phyloP scores from a whole-genome alignment of 805 yeast genomes.

The Spathaspora hagerdaliae region DNA sequence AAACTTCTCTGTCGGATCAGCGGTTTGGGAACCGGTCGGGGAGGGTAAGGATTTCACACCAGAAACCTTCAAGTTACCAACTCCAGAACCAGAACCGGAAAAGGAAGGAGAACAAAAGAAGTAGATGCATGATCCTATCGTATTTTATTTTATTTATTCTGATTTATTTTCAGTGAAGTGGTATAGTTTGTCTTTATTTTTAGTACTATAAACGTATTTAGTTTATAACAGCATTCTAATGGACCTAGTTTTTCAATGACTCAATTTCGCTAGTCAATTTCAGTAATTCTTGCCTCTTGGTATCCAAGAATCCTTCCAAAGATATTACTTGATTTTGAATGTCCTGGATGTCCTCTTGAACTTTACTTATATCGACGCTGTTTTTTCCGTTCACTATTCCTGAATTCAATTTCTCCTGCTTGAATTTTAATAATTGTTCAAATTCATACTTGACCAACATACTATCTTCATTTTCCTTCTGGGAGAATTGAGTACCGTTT shows the following conservation, averaged over 20 bases:
- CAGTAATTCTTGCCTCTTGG: slow-evolving; percentile 58
- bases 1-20: slow-evolving; percentile 82
- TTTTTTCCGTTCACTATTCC: slow-evolving; percentile 7
- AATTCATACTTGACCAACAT: slow-evolving; percentile 54
- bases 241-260: slow-evolving; percentile 8
- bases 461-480: slow-evolving; percentile 17
- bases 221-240: neutral
- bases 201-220: neutral
- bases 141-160: neutral
- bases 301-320: slow-evolving; percentile 62
- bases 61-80: slow-evolving; percentile 74
- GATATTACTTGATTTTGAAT: slow-evolving; percentile 75
- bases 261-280: slow-evolving; percentile 42
- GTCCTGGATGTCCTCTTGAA: slow-evolving; percentile 58
- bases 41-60: slow-evolving; percentile 82
- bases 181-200: neutral
- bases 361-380: slow-evolving; percentile 43
- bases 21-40: slow-evolving; percentile 91
- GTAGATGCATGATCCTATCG: slow-evolving; percentile 6
- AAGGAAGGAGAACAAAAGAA: slow-evolving; percentile 34
- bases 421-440: slow-evolving; percentile 78
- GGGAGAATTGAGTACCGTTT: slow-evolving; percentile 11
- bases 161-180: neutral
- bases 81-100: slow-evolving; percentile 71
- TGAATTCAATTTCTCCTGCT: slow-evolving; percentile 51